These are phyloP conservation scores for Phialemoniopsis sp. DNA, from an alignment of 2,329 filamentous ascomycete genomes.

Conservation along the genomic window DNA sequence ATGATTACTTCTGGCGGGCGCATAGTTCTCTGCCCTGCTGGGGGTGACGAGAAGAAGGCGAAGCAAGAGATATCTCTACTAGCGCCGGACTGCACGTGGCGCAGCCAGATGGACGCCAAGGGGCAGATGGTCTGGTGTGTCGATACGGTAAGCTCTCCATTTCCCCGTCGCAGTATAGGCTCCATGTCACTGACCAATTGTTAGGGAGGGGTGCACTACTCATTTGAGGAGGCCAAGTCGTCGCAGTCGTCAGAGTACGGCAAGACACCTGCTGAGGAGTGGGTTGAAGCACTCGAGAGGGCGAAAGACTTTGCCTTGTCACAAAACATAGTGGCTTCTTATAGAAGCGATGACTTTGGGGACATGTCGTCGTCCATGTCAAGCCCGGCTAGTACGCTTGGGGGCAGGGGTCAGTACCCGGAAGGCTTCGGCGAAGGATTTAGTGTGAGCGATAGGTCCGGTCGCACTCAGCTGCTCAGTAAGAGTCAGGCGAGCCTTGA, in stretches of 20 bases:
- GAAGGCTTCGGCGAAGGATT: slow-evolving; percentile 42
- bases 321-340: slow-evolving; percentile 63
- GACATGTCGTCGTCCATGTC: slow-evolving; percentile 70
- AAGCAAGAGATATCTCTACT: slow-evolving; percentile 90
- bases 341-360: slow-evolving; percentile 64
- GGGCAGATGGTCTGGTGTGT: slow-evolving; percentile 85
- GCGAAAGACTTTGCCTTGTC: slow-evolving; percentile 80
- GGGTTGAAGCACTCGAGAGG: slow-evolving; percentile 84
- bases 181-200: slow-evolving; percentile 16
- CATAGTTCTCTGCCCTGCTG: slow-evolving; percentile 83
- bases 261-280: slow-evolving; percentile 76
- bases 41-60: slow-evolving; percentile 91
- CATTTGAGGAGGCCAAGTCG: slow-evolving; percentile 89
- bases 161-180: slow-evolving; percentile 3
- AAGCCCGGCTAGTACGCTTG: slow-evolving; percentile 72
- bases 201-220: slow-evolving; percentile 83
- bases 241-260: slow-evolving; percentile 56
- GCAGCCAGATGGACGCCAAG: slow-evolving; percentile 78
- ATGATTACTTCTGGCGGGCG: slow-evolving; percentile 92
- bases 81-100: slow-evolving; percentile 71
- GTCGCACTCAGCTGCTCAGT: slow-evolving; percentile 49
- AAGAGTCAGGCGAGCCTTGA: slow-evolving; percentile 56
- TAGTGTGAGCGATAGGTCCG: slow-evolving; percentile 46
- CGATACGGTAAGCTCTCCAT: slow-evolving; percentile 71
- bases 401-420: slow-evolving; percentile 49